Base-by-base conservation (phyloP, 2,329 filamentous ascomycete species). In the Helotiales sp. region DNA sequence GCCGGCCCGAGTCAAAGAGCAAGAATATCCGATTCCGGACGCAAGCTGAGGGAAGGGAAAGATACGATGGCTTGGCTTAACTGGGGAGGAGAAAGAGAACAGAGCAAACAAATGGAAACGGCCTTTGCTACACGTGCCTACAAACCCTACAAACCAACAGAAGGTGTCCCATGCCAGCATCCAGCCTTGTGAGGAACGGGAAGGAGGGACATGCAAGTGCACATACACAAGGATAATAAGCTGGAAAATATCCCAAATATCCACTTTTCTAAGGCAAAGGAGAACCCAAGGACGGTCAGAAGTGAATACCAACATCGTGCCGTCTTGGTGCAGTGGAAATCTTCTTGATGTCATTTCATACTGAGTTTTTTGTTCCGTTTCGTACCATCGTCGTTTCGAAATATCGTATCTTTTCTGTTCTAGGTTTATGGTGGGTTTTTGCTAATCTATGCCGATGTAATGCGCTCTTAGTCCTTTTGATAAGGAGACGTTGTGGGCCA, bases 161-260 rank as follows among this genome's bases (percentile, higher is more conserved):
- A 34, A 8, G 10, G 30, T 17, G 30, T 13, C n/a, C 30, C 30
- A 17, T 22, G 2, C 3, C 17, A 30, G 24, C 54, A 37, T 37
- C 54, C 37, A 45, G 60, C 45, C 43, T 62, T 49, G 47, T 52
- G 47, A 50, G 45, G 47, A 50, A 43, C 30, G 64, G 50, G 54
- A 49, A 64, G 54, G 43, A 47, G 63, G 63, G 20, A 40, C 20
- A 37, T 26, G 54, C 52, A 32, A 54, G 30, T 32, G 54, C 30
- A 57, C 52, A 37, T 20, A 55, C 52, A 24, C 28, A 55, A 34
- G 17, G 30, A 10, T 32, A n/a, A 20, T 37, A 40, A 37, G 54
- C 54, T 57, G 54, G 8, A 24, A 52, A 45, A 45, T n/a, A 5
- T 6, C 40, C 40, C 17, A 45, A 20, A 5, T 20, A 45, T 20